Evolutionary conservation across 352 stramenopile genomes (phyloP), one percentile per base, ranked within the genome.

Genomic region (Phytophthora palmivora): DNA sequence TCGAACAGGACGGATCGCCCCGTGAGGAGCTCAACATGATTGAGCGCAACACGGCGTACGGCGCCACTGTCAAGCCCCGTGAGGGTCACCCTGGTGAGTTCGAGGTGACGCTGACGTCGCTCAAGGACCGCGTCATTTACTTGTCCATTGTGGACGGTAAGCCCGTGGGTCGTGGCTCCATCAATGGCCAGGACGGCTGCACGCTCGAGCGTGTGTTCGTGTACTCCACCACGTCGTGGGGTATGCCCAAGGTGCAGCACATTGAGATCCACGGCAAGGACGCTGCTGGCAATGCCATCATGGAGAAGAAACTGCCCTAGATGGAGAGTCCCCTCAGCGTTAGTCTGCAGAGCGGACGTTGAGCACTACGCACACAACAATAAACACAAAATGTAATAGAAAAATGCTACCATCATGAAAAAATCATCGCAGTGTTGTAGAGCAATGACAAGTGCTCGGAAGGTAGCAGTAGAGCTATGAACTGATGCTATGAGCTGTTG

Each of bases 181-280:
- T 94, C 70, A 91, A 94, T 68, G 87, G 84, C 41, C 51, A 89
- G 26, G 72, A 78, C 16, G 75, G 79, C 66, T 93, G 85, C 71
- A 79, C 63, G 33, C 67, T 94, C 32, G 83, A 94, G 60, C 83
- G 87, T 48, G 84, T 96, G 16, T 96, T 92, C 54, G 87, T 96
- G 21, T 70, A 82, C 70, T 94, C 85, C 46, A 96, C 84, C 33
- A 93, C 85, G 42, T 94, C 84, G 47, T 94, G 84, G 85, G 87
- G 87, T 24, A 82, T 96, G 69, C 87, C 87, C 28, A 96, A 96
- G 84, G 85, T 95, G 45, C 78, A 94, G 62, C 82, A 94, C 83
- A 91, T 95, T 72, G 87, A 95, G 78, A 91, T 95, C 65, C 84
- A 94, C 74, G 87, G 83, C 70, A 79, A 76, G 43, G 86, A 95